Base-by-base conservation (phyloP, 2,329 filamentous ascomycete species). In the Beauveria brongniartii region DNA sequence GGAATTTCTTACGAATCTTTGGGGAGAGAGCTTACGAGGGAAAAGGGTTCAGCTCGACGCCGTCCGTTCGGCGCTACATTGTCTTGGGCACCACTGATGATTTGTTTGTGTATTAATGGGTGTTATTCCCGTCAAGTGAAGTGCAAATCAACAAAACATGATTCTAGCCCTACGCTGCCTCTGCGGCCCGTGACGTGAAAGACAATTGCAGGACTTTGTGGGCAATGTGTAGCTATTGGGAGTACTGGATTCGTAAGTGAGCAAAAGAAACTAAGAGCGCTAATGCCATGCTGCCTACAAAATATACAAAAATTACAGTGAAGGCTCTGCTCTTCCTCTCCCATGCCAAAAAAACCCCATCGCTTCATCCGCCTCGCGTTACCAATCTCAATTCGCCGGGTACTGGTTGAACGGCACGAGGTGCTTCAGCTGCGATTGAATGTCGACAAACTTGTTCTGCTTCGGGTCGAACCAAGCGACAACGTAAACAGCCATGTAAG, bases 381-480 rank as follows among this genome's bases (percentile, higher is more conserved):
- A 34, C 24, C 37, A 18, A 10, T 16, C 30, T 26, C 14, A 26
- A 47, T 46, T 55, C 28, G 56, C 61, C 4, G 73, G 72, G 18
- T 66, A 66, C 58, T 75, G 74, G 65, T 76, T 77, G n/a, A 72
- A 64, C 61, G 75, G 76, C 61, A 80, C 66, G 63, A 75, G 41
- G 44, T 79, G 74, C 65, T 77, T 76, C 20, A 82, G 65, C n/a
- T 70, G 67, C 51, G 80, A 73, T 48, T 81, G 67, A 16, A 75
- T 69, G 34, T 67, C 67, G 63, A 72, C 75, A 56, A 76, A 82
- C 51, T 71, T 73, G 63, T 76, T 75, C 46, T 76, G 78, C 68
- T 82, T 80, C 1, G 83, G 82, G 67, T 86, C 77, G 70, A 82
- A 87, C 70, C 78, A 83, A 2, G 76, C 80, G 12, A 71, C 62